Evolutionary conservation across 179 eudicot genomes (phyloP).

Genomic region (Camellia oleifera): DNA sequence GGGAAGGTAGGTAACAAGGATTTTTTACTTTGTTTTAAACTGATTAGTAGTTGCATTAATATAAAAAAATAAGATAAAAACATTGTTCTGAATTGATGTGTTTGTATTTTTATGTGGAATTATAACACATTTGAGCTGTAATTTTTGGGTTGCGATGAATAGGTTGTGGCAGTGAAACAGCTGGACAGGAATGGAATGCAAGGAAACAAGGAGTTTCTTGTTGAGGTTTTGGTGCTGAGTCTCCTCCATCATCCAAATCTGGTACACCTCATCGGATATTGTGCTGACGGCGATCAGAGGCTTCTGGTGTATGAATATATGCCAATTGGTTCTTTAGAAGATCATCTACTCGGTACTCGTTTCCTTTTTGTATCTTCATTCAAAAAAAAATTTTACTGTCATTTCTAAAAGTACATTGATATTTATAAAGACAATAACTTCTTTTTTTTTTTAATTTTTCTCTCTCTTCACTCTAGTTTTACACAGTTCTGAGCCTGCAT

Average conservation of each 20-base stretch:
- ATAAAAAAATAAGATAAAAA: no score
- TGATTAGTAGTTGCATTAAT: no score
- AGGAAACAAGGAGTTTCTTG: slow-evolving; percentile 36
- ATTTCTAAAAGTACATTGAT: neutral
- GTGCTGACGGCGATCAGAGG: slow-evolving; percentile 48
- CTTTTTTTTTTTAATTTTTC: neutral
- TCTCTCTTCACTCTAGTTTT: neutral
- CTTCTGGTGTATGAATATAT: slow-evolving; percentile 39
- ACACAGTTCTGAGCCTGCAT: neutral
- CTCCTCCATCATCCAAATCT: slow-evolving; percentile 39
- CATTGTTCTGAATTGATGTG: no score
- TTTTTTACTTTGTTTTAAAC: neutral
- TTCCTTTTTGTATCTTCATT: no score
- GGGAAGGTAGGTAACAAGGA: slow-evolving; percentile 24
- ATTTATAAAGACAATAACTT: no score
- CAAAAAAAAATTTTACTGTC: neutral
- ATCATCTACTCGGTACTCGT: slow-evolving; percentile 30
- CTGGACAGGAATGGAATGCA: slow-evolving; percentile 43
- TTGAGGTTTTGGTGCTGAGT: slow-evolving; percentile 32
- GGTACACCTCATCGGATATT: slow-evolving; percentile 33
- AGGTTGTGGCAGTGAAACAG: slow-evolving; percentile 46
- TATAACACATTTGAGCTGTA: neutral
- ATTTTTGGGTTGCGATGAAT: neutral
- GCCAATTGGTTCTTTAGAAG: slow-evolving; percentile 34
- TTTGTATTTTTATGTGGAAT: neutral